Percentiles rank a stretch among this genome's conserved stretches.
phyloP scores from a whole-genome alignment of 169 alveolate genomes.

The Eimeria falciformis region DNA sequence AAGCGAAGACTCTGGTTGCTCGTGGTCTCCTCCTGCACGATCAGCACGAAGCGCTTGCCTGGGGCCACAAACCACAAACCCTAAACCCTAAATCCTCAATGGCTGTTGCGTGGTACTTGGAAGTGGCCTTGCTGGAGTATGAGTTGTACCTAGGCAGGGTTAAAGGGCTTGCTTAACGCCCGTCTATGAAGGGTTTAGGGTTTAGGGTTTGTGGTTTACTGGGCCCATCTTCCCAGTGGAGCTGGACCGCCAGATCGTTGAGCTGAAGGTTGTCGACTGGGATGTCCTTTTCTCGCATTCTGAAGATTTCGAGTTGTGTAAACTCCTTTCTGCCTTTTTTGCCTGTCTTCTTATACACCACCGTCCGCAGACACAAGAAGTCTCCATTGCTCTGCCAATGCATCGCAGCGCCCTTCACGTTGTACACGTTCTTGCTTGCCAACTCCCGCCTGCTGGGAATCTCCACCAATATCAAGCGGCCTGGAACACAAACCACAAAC shows the following conservation, averaged over 20 bases:
- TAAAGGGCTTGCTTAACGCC: not conserved
- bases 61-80: constrained; percentile 45
- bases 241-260: constrained; percentile 90
- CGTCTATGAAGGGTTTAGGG: not conserved
- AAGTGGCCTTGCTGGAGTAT: not conserved
- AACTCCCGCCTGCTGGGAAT: constrained; percentile 90
- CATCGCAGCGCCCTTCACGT: constrained; percentile 89
- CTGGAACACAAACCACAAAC: constrained; percentile 51
- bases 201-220: constrained; percentile 37
- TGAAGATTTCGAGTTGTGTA: constrained; percentile 91
- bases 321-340: constrained; percentile 90
- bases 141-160: not conserved
- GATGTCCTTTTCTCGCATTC: constrained; percentile 90
- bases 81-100: constrained; percentile 16
- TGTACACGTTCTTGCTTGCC: constrained; percentile 92
- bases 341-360: constrained; percentile 89
- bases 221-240: constrained; percentile 90
- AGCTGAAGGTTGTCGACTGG: constrained; percentile 94
- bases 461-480: constrained; percentile 87
- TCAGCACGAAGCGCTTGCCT: constrained; percentile 91
- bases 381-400: constrained; percentile 94
- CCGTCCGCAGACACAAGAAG: constrained; percentile 90
- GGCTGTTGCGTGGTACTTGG: not conserved
- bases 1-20: constrained; percentile 89
- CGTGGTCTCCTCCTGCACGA: constrained; percentile 91